Percentiles rank a stretch among this genome's conserved stretches.
Evolutionary conservation across 2,329 filamentous ascomycete species (phyloP).

Genomic region (Neofusicoccum cordaticola): DNA sequence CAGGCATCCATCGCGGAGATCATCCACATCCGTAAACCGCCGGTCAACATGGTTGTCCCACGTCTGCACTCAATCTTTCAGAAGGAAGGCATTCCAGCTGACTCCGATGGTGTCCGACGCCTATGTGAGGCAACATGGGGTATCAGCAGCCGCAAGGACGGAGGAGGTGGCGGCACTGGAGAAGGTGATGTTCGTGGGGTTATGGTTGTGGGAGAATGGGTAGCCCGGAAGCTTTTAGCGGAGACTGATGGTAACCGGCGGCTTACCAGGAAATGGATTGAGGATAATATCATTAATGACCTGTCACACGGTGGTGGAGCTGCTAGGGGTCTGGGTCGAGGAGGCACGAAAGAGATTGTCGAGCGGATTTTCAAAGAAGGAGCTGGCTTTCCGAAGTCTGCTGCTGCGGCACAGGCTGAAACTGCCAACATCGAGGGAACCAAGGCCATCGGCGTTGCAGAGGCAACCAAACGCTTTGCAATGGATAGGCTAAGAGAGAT

Average conservation of each 20-base stretch:
- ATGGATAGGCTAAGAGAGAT: constrained; percentile 72
- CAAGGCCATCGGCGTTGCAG: constrained; percentile 61
- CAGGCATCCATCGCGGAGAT: constrained; percentile 83
- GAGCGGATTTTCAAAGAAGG: constrained; percentile 76
- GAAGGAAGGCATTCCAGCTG: constrained; percentile 82
- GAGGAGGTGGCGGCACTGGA: constrained; percentile 54
- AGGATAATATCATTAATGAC: constrained; percentile 66
- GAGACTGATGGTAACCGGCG: constrained; percentile 41
- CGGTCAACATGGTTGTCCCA: constrained; percentile 77
- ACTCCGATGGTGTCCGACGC: constrained; percentile 83
- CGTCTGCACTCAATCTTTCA: constrained; percentile 82
- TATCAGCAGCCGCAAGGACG: constrained; percentile 68
- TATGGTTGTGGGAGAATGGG: constrained; percentile 86
- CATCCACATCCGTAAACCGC: constrained; percentile 85
- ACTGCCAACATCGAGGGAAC: constrained; percentile 35
- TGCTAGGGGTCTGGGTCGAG: constrained; percentile 68
- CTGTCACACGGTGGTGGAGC: constrained; percentile 69
- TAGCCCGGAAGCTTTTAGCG: constrained; percentile 65
- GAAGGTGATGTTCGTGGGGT: constrained; percentile 76
- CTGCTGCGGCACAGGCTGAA: constrained; percentile 35
- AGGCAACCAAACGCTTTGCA: constrained; percentile 68
- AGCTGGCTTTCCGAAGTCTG: constrained; percentile 68
- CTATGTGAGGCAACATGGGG: constrained; percentile 83
- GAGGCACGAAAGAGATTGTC: constrained; percentile 71
- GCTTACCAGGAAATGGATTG: constrained; percentile 74